Evolutionary conservation across 306 rosid species (phyloP), one percentile per base, ranked within the genome.

Genomic region (Prinsepia uniflora): DNA sequence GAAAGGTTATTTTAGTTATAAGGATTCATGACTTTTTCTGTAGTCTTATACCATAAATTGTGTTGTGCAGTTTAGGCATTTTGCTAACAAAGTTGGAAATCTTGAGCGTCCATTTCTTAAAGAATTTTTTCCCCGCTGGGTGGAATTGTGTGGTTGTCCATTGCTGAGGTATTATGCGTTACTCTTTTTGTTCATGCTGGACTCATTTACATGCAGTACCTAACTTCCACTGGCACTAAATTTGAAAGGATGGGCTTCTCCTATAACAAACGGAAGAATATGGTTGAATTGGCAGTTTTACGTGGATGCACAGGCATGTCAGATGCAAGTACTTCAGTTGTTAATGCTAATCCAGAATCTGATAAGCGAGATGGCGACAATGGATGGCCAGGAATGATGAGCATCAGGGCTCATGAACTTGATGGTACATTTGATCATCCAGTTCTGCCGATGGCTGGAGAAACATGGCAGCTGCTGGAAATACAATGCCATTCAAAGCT

Each of bases 301-400:
- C 94, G 99, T 56, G 96, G 86, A 62, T 94, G 96, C 83, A 94
- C 99, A 36, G 86, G 82, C 52, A 46, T 77, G 36, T 81, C 86
- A 59, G 82, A 79, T 75, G 78, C 96, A 71, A 79, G 76, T 83
- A 79, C 84, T 74, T 75, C 92, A 2, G 63, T 62, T 79, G 81
- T 83, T 69, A 84, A 87, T 67, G 56, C 82, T 50, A 85, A 81
- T 63, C 76, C 89, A 40, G 96, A 89, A 58, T 70, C 86, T 61
- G 97, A 94, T 75, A 90, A 81, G 81, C 86, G 87, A 77, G 96
- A 93, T 30, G 79, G 83, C 73, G 97, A 94, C 65, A 66, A 77
- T 83, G 99, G 97, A 65, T 91, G 96, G 95, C 99, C 99, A 72
- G 97, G 99, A 78, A 91, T 94, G 92, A 94, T 94, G 99, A 94